Base-by-base conservation (phyloP, 83 land plant genomes). In the Picea engelmannii region DNA sequence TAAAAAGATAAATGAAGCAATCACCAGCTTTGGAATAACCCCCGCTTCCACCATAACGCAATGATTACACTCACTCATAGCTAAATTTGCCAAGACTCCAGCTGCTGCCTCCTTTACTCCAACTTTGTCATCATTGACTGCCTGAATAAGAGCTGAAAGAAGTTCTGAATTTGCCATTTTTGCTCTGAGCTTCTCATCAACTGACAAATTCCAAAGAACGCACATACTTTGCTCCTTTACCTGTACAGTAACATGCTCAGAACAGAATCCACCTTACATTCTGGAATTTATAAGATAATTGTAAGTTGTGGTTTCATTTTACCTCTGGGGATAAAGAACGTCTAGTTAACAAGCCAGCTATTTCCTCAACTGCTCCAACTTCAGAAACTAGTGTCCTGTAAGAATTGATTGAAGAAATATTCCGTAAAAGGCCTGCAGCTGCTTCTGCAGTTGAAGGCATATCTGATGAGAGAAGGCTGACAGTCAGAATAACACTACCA, bases 321-420 rank as follows among this genome's bases (percentile, higher is more conserved):
- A 93, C 99, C 89, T 90, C 90, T 67, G 87, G 38, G 73, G 90
- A 80, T 52, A 91, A 66, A 66, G 86, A 80, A 49, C 90, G 79
- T 52, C 85, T 92, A 18, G 79, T 82, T 21, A 96, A 81, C 78
- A 96, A 81, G n/a, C 90, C 91, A 80, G 88, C 83, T 44, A 92
- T 85, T 81, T 92, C 99, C 87, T 96, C 95, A 35, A 94, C 83
- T 76, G 96, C 96, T 23, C 99, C 99, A 84, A 92, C 89, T 74
- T 87, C 87, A 64, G 89, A 90, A 15, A 96, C 91, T 15, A 62
- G 38, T 47, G 85, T 89, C 80, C 94, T 86, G 82, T 96, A 94
- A 13, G 59, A 11, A 62, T 89, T 87, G 25, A 87, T 61, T 23
- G 89, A 80, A n/a, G 95, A 90, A 71, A 96, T 81, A 44, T 82